These are phyloP conservation scores for Sclerotinia subarctica DNA, from an alignment of 2,329 filamentous ascomycete genomes.

Conservation along the genomic window DNA sequence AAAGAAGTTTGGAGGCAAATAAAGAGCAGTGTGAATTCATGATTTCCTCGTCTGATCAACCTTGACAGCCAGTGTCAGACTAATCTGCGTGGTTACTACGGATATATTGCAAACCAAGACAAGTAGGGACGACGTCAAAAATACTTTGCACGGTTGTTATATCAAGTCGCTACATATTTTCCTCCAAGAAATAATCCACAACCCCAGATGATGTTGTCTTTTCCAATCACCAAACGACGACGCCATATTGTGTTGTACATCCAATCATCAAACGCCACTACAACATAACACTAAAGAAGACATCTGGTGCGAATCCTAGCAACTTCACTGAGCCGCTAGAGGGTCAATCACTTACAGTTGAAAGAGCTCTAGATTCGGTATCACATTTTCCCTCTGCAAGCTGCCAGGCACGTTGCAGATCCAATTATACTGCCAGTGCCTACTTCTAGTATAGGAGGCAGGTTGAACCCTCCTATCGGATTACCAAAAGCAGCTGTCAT, in stretches of 20 bases:
- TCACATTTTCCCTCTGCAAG: conserved; percentile 20
- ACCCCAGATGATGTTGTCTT: background rate
- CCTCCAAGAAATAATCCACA: background rate
- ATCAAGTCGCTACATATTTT: background rate
- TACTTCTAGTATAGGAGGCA: conserved; percentile 38
- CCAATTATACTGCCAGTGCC: conserved; percentile 45
- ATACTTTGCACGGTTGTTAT: background rate
- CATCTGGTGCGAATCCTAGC: background rate
- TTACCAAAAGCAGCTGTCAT: conserved; percentile 45
- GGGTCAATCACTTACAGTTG: background rate
- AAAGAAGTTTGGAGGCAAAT: conserved; percentile 60
- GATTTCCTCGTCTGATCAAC: background rate
- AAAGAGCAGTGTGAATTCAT: background rate
- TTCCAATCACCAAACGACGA: background rate
- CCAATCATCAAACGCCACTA: background rate
- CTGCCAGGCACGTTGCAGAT: conserved; percentile 41
- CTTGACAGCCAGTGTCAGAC: conserved; percentile 1
- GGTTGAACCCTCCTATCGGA: conserved; percentile 15
- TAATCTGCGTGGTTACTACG: background rate
- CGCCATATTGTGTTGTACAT: conserved; percentile 2
- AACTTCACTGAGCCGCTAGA: background rate
- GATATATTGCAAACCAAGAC: background rate
- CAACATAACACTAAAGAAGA: background rate
- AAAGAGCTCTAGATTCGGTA: background rate
- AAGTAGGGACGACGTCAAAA: background rate